Conservation (phyloP, 2,329 filamentous ascomycete species). For the Botrytis squamosa region DNA sequence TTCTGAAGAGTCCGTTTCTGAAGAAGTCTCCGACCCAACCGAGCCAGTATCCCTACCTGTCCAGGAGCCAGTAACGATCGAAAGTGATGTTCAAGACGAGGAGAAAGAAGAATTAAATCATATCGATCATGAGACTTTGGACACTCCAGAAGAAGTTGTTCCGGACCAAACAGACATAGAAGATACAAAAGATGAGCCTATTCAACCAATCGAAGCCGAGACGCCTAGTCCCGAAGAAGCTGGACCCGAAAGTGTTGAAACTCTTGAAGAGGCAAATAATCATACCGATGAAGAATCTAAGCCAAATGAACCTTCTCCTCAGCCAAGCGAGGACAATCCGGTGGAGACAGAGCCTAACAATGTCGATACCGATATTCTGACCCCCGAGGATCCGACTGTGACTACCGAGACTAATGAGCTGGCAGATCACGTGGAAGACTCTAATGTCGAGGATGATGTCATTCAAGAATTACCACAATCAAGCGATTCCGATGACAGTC, state of each 20-base stretch:
- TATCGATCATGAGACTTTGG: background rate
- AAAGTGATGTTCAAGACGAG: background rate
- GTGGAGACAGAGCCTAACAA: background rate
- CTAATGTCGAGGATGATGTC: background rate
- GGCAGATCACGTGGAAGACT: background rate
- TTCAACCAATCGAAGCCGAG: slow-evolving; percentile 1
- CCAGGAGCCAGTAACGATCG: background rate
- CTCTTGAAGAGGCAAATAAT: background rate
- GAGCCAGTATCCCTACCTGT: background rate
- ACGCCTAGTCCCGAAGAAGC: background rate
- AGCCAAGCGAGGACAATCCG: background rate
- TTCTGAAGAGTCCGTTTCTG: background rate
- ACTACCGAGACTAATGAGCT: background rate
- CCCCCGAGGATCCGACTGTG: background rate
- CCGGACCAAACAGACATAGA: background rate
- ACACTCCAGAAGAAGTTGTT: background rate
- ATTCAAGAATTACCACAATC: background rate
- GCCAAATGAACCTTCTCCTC: background rate
- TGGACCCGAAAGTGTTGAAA: background rate
- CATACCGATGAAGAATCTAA: background rate
- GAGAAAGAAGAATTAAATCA: background rate
- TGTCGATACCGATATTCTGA: background rate
- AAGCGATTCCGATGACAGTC: background rate
- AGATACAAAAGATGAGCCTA: background rate
- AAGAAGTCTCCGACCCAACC: background rate